Evolutionary conservation across 495 filamentous ascomycete species (phyloP).

Genomic region (Hyaloscypha variabilis): DNA sequence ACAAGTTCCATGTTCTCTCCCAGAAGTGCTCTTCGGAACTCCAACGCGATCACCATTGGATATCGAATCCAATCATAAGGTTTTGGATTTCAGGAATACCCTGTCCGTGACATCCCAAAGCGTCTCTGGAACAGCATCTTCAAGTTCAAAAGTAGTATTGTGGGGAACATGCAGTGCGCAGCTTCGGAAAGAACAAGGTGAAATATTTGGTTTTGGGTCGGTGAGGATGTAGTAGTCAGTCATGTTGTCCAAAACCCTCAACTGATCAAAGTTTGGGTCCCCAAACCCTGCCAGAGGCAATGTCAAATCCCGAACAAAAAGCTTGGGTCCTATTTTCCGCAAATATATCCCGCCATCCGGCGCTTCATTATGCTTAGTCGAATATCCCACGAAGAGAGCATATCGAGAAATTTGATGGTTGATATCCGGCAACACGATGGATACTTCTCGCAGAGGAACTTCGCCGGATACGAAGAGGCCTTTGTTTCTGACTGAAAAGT

Average conservation of each 20-base stretch:
- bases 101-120: slow-evolving; percentile 21
- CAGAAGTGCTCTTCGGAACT: not conserved
- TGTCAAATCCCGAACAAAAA: slow-evolving; percentile 1
- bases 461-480: slow-evolving; percentile 7
- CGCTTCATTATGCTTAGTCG: not conserved
- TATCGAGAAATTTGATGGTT: not conserved
- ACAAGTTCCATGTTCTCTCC: not conserved
- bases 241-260: not conserved
- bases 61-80: slow-evolving; percentile 19
- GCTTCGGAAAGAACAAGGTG: not conserved
- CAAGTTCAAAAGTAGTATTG: not conserved
- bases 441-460: not conserved
- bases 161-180: slow-evolving; percentile 14
- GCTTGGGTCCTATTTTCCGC: slow-evolving; percentile 13
- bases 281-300: slow-evolving; percentile 7
- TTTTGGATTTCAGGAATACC: slow-evolving; percentile 21
- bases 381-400: not conserved
- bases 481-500: slow-evolving; percentile 17
- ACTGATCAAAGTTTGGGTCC: not conserved
- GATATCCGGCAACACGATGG: not conserved
- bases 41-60: slow-evolving; percentile 18
- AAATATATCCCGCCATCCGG: slow-evolving; percentile 1
- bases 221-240: slow-evolving; percentile 13
- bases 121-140: slow-evolving; percentile 7
- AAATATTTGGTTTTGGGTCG: not conserved